Evolutionary conservation across 805 yeast genomes (phyloP), one percentile per base, ranked within the genome.

Genomic region (Yarrowia sp.): DNA sequence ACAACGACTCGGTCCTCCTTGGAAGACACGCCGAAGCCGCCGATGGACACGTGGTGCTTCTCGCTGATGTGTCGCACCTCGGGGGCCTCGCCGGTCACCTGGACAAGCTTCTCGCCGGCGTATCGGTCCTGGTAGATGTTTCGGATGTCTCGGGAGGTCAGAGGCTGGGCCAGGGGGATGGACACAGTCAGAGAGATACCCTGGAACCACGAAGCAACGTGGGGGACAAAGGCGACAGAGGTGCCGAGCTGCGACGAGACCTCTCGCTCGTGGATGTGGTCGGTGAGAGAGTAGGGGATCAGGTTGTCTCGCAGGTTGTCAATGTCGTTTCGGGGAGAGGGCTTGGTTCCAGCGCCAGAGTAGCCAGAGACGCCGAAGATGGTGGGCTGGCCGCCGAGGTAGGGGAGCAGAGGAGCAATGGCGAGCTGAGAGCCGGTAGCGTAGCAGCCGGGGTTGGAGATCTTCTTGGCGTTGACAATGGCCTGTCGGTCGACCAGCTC

Each of bases 301-400:
- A 94, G 78, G 77, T 94, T 94, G 76, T 94, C 83, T 65, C 78
- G 76, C 72, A 94, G 80, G 71, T 85, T 79, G 63, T 84, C 80
- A 55, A 87, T 77, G 73, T 94, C 97, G 72, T 94, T 94, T 78
- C 92, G 91, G 65, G 96, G 96, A 13, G 97, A 89, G 63, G 99
- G 99, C 77, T 96, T 94, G 36, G 99, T 92, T 67, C 99, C 99
- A 10, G 99, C 99, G 64, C 99, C 99, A 12, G 99, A 94, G 74
- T 93, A 94, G 55, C 99, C 99, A 53, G 97, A 90, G 32, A 94
- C 94, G 71, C 99, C 99, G 72, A 94, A 94, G 12, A 93, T 80
- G 3, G 90, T 78, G 58, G 99, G 98, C 27, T 81, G 78, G 33
- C 94, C 94, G 13, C 78, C 76, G 25, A 65, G 65, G 39, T 85